Conservation (phyloP, 2,329 filamentous ascomycete species). For the Polytolypa hystricis region DNA sequence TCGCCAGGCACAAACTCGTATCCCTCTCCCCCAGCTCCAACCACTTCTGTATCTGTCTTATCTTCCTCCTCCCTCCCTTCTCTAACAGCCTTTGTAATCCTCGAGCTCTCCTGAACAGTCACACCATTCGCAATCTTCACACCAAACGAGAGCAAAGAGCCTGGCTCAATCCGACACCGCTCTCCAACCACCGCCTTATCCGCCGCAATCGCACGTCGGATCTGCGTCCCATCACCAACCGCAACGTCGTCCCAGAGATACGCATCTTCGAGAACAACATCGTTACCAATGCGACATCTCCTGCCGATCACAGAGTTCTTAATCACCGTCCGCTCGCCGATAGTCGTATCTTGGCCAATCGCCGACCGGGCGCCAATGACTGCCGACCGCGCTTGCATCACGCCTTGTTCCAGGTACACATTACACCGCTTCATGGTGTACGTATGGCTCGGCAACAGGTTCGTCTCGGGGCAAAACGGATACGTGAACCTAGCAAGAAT, state of each 20-base stretch:
- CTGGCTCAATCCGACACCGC: constrained; percentile 56
- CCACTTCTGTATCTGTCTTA: constrained; percentile 40
- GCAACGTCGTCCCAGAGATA: constrained; percentile 80
- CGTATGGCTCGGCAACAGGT: constrained; percentile 64
- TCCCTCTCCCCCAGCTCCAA: constrained; percentile 49
- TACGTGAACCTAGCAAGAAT: constrained; percentile 81
- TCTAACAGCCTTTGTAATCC: constrained; percentile 35
- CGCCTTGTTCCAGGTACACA: constrained; percentile 68
- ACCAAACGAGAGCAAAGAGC: constrained; percentile 68
- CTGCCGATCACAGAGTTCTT: constrained; percentile 70
- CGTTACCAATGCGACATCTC: constrained; percentile 74
- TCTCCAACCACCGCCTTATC: constrained; percentile 61
- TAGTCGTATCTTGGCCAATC: constrained; percentile 62
- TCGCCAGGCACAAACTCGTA: constrained; percentile 56
- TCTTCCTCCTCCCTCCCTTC: constrained; percentile 33
- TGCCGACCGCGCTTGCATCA: constrained; percentile 62
- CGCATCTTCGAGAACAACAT: constrained; percentile 66
- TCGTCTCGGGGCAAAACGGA: constrained; percentile 80
- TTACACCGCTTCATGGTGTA: constrained; percentile 61
- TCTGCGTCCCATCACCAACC: constrained; percentile 61
- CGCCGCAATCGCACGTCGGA: constrained; percentile 67
- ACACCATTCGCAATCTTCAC: constrained; percentile 58
- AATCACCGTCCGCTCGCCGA: constrained; percentile 62
- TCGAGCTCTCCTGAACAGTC: constrained; percentile 29
- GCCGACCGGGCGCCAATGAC: constrained; percentile 58